These are phyloP conservation scores for Coffea canephora DNA, from an alignment of 257 asterid species.

Conservation along the genomic window DNA sequence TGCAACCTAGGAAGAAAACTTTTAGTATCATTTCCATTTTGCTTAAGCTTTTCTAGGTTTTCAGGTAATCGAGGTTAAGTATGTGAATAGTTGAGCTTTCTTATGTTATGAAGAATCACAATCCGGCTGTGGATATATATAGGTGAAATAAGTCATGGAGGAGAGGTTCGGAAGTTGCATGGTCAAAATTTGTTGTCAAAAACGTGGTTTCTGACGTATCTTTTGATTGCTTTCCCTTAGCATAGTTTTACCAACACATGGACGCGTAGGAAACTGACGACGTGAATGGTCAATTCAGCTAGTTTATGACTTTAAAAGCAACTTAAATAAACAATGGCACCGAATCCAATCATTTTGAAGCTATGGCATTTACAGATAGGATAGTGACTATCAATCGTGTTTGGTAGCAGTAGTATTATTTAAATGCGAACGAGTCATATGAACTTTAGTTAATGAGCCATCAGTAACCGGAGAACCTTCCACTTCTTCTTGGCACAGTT, in stretches of 20 bases:
- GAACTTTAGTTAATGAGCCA: no score
- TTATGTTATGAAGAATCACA: slow-evolving; percentile 14
- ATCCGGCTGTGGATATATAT: slow-evolving; percentile 16
- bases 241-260: neutral
- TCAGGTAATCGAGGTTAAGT: no score
- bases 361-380: neutral
- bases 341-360: neutral
- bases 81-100: neutral
- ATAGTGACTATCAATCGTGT: no score
- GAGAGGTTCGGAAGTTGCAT: neutral
- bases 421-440: no score
- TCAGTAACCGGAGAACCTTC: no score
- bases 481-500: no score
- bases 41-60: slow-evolving; percentile 17
- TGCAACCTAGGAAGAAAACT: slow-evolving; percentile 15
- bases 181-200: neutral
- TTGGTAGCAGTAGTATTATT: no score
- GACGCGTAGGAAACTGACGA: neutral
- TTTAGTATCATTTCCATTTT: slow-evolving; percentile 31
- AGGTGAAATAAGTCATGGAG: neutral
- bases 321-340: no score
- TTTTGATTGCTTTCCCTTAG: neutral
- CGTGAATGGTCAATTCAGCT: neutral
- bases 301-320: neutral
- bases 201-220: neutral